phyloP scores from a whole-genome alignment of 1,284 basidiomycete genomes.

The Ceratobasidium sp. region DNA sequence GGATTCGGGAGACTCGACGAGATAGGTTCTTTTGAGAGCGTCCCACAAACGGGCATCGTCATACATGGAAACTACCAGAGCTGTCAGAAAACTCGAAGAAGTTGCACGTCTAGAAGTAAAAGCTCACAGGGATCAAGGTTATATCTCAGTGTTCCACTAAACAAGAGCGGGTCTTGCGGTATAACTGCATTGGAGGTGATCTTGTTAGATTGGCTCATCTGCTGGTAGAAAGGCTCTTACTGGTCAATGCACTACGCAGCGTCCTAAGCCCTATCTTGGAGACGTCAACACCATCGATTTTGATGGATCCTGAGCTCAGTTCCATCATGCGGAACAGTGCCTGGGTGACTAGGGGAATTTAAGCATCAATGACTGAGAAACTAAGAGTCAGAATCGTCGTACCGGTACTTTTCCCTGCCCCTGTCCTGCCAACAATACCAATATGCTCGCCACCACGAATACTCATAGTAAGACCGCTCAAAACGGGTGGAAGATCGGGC shows the following conservation, averaged over 20 bases:
- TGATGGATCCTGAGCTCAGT: slow-evolving; percentile 67
- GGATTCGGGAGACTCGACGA: slow-evolving; percentile 62
- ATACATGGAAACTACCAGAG: slow-evolving; percentile 67
- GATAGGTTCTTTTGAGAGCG: slow-evolving; percentile 74
- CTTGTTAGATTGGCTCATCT: slow-evolving; percentile 50
- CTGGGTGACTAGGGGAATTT: slow-evolving; percentile 68
- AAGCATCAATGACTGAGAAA: background rate
- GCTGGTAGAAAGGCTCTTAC: background rate
- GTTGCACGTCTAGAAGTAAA: slow-evolving; percentile 50
- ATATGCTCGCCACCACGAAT: slow-evolving; percentile 84
- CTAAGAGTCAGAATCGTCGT: slow-evolving; percentile 9
- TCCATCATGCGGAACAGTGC: slow-evolving; percentile 70
- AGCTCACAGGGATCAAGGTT: slow-evolving; percentile 75
- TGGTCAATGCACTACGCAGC: slow-evolving; percentile 21
- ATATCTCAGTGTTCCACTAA: slow-evolving; percentile 69
- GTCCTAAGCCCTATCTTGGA: slow-evolving; percentile 55
- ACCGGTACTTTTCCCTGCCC: slow-evolving; percentile 48
- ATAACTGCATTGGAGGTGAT: slow-evolving; percentile 62
- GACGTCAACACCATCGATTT: slow-evolving; percentile 62
- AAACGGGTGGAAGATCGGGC: slow-evolving; percentile 56
- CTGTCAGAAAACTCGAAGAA: slow-evolving; percentile 69
- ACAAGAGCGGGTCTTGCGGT: slow-evolving; percentile 79
- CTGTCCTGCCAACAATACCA: slow-evolving; percentile 76
- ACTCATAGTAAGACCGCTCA: slow-evolving; percentile 65
- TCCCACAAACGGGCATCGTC: slow-evolving; percentile 84